phyloP scores from a whole-genome alignment of 306 rosid genomes.

The Dicorynia guianensis region DNA sequence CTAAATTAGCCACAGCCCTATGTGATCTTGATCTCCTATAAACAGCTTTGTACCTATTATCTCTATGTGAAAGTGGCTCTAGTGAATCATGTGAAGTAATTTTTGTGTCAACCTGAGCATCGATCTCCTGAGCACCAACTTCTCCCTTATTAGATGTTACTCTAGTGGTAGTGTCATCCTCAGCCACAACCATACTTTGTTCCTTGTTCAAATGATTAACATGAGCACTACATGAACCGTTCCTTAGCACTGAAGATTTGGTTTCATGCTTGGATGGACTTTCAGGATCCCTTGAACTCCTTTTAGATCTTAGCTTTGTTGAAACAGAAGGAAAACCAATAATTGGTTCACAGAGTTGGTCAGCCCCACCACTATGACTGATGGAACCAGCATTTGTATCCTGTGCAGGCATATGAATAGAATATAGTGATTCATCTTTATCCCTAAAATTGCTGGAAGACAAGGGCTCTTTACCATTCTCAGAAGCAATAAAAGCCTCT shows the following conservation, averaged over 20 bases:
- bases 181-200: conserved; percentile 47
- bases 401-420: conserved; percentile 49
- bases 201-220: conserved; percentile 48
- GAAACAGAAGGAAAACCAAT: conserved; percentile 53
- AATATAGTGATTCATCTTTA: conserved; percentile 53
- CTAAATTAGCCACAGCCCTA: conserved; percentile 56
- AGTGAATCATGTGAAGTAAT: conserved; percentile 47
- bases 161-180: conserved; percentile 45
- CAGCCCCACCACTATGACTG: conserved; percentile 44
- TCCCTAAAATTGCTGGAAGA: conserved; percentile 49
- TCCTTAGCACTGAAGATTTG: conserved; percentile 52
- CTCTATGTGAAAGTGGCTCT: conserved; percentile 52
- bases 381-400: conserved; percentile 47
- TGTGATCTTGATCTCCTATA: conserved; percentile 79
- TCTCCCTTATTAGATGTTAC: conserved; percentile 53
- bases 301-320: conserved; percentile 69
- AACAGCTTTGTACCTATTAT: conserved; percentile 82
- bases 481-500: conserved; percentile 47
- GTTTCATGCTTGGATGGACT: conserved; percentile 65
- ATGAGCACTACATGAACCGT: conserved; percentile 45
- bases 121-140: conserved; percentile 53
- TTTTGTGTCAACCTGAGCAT: conserved; percentile 50
- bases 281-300: conserved; percentile 62
- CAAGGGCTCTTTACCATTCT: conserved; percentile 46
- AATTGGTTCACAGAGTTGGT: conserved; percentile 53